Conservation (phyloP, 768 basidiomycete species). For the Tylopilus vinaceipallidus region DNA sequence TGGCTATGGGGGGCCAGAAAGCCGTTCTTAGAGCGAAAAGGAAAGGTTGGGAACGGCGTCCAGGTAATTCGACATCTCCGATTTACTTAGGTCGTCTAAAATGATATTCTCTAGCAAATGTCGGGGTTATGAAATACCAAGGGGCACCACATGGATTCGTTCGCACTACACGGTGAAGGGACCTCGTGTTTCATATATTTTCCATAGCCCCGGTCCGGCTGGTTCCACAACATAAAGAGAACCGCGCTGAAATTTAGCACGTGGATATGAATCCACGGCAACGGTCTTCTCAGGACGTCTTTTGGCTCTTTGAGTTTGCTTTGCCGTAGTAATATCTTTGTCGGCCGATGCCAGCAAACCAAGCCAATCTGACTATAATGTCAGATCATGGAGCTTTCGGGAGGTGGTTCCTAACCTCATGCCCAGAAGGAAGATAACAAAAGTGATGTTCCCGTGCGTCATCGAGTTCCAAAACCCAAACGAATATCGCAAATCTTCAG, state of each 20-base stretch:
- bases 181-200: neutral
- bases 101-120: slow-evolving; percentile 39
- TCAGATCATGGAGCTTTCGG: slow-evolving; percentile 4
- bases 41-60: slow-evolving; percentile 55
- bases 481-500: slow-evolving; percentile 49
- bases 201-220: neutral
- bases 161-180: slow-evolving; percentile 13
- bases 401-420: slow-evolving; percentile 43
- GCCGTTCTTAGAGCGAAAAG: slow-evolving; percentile 35
- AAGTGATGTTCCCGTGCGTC: slow-evolving; percentile 76
- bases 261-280: neutral
- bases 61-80: slow-evolving; percentile 42
- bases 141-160: slow-evolving; percentile 54
- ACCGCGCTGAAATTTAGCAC: neutral
- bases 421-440: slow-evolving; percentile 52
- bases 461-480: slow-evolving; percentile 62
- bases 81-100: neutral
- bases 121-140: slow-evolving; percentile 52
- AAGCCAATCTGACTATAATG: slow-evolving; percentile 41
- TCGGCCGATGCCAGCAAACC: slow-evolving; percentile 54
- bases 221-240: neutral
- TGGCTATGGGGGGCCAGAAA: slow-evolving; percentile 44
- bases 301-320: slow-evolving; percentile 8
- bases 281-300: slow-evolving; percentile 8
- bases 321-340: slow-evolving; percentile 42